Base-by-base conservation (phyloP, 176 grass and related monocot species). In the Metroxylon sagu region DNA sequence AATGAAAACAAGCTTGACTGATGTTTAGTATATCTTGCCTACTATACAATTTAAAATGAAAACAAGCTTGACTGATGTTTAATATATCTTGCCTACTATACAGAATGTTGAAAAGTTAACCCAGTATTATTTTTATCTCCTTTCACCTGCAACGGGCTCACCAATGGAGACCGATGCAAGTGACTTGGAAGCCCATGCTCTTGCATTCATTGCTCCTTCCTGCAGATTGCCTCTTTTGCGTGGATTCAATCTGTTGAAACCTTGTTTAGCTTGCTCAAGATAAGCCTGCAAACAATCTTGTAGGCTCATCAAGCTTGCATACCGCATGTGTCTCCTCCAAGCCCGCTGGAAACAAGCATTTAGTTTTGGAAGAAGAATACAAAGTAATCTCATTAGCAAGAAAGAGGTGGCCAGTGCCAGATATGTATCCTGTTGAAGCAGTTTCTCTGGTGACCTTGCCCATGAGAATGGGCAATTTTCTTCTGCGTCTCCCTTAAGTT, bases 381-480 rank as follows among this genome's bases (percentile, higher is more conserved):
- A 81, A 19, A 93, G 16, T 19, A 99, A 49, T 64, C 85, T 79
- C 73, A 88, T 59, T 48, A 99, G 59, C 1, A 99, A 73, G 26
- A 99, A 93, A 56, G 65, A 74, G 0, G 58, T 67, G 43, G 94
- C 88, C 25, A 99, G 72, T 68, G 85, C 76, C 12, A 99, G 76
- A 75, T 99, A 99, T 18, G 76, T 85, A 71, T 93, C 94, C 73
- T 93, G 85, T 81, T 93, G 82, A 59, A 99, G 74, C 72, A 99
- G 73, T 59, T 99, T 99, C 76, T 99, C 94, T 49, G 94, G 94
- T 3, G 94, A 99, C 51, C 82, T 82, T 1, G 88, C 94, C 88
- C 88, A 89, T 67, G 88, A 85, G 57, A 99, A 99, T 15, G 94
- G 94, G 17, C 88, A 99, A 18, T 89, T 89, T 49, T 93, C 94